These are phyloP conservation scores for Alternaria gaisen DNA, from an alignment of 2,329 filamentous ascomycete genomes.

Conservation along the genomic window DNA sequence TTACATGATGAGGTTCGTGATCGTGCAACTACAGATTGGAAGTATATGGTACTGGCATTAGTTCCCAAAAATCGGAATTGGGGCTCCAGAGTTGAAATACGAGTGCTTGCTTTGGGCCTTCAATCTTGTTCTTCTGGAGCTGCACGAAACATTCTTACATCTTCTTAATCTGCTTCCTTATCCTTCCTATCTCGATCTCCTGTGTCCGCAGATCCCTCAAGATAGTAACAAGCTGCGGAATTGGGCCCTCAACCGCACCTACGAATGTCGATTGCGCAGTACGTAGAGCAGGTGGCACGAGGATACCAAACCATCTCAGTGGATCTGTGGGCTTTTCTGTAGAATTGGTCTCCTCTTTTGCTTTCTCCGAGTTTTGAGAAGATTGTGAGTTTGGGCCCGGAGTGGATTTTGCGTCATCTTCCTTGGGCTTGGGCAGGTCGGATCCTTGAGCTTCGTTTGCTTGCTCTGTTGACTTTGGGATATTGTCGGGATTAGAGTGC, in stretches of 20 bases:
- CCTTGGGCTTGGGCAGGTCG: neutral
- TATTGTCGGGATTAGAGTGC: neutral
- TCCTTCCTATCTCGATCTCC: slow-evolving; percentile 73
- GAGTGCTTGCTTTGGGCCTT: too few relatives aligned
- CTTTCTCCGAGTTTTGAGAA: neutral
- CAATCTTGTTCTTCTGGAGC: neutral
- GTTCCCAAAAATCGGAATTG: too few relatives aligned
- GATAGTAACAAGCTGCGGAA: slow-evolving; percentile 67
- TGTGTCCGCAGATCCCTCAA: slow-evolving; percentile 68
- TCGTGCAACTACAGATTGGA: too few relatives aligned
- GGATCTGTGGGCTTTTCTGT: slow-evolving; percentile 58
- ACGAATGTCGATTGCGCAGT: slow-evolving; percentile 69
- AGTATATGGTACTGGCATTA: too few relatives aligned
- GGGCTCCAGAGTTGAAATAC: too few relatives aligned
- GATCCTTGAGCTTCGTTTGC: neutral
- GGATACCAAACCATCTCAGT: slow-evolving; percentile 64
- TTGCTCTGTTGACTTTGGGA: neutral
- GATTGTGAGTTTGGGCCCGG: neutral
- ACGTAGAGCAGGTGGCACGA: slow-evolving; percentile 59
- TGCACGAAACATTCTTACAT: slow-evolving; percentile 8
- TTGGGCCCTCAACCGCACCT: slow-evolving; percentile 63
- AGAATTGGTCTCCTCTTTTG: slow-evolving; percentile 5
- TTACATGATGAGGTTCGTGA: too few relatives aligned
- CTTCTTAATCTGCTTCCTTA: slow-evolving; percentile 58
- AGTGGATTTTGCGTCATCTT: slow-evolving; percentile 1